Base-by-base conservation (phyloP, 306 rosid species). In the Trifolium pratense region DNA sequence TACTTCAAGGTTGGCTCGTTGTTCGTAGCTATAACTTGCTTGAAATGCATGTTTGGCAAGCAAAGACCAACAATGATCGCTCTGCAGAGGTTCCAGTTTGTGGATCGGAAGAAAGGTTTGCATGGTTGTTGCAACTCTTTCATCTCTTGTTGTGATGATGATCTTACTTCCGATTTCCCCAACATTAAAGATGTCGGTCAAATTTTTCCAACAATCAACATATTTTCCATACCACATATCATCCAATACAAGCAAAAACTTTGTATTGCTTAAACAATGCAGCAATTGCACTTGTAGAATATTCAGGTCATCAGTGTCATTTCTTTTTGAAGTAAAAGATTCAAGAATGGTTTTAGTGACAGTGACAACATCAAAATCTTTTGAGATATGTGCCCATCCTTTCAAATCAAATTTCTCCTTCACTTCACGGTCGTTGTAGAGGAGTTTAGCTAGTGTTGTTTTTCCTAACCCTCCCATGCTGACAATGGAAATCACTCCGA, bases 201-300 rank as follows among this genome's bases (percentile, higher is more conserved):
- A 37, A n/a, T 51, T 60, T 43, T 79, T 81, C 89, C 86, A 85
- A 7, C 86, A 85, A 7, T 69, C 74, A 45, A 34, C 48, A 59
- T 74, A 79, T 65, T 71, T 79, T 39, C 64, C 76, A 46, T 31
- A 46, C 86, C 89, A 85, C 68, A 82, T 65, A 43, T 85, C 84
- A 64, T 85, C 89, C 34, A 85, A 59, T n/a, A 82, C 82, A 31
- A 82, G 73, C 74, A 85, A 64, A 75, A 76, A 79, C 17, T 67
- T 73, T 70, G 34, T 82, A 3, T 74, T 64, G 4, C 9, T 40
- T 61, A 85, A 51, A 5, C 61, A 63, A 37, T 76, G 31, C 59
- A 16, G 60, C 45, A 68, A 49, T 64, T 80, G 21, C 42, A 79
- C 81, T 79, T 67, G 72, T 0, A 45, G 23, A 25, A 0, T n/a